A percentile compares a stretch with the other conserved stretches of the same genome.
Conservation (phyloP, 192 early-diverging fungal species). For the Coemansia sp. region DNA sequence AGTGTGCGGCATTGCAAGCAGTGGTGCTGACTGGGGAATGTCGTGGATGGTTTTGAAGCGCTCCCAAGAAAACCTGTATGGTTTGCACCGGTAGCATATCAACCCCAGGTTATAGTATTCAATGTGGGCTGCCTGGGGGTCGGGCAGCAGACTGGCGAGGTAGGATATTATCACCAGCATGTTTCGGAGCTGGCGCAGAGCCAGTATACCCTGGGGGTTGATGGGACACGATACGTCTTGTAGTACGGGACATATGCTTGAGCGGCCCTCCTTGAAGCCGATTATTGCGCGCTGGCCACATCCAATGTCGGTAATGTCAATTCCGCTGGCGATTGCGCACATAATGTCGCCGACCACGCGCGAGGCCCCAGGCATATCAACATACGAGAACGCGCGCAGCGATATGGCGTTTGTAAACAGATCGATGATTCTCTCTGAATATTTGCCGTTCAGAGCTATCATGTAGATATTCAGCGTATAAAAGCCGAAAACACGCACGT, state of each 20-base stretch:
- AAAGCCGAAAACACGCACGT: slow-evolving; percentile 33
- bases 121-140: slow-evolving; percentile 19
- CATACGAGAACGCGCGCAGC: slow-evolving; percentile 35
- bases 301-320: slow-evolving; percentile 32
- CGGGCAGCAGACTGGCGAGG: slow-evolving; percentile 29
- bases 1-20: slow-evolving; percentile 11
- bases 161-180: slow-evolving; percentile 11
- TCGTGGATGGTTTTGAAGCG: background rate
- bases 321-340: slow-evolving; percentile 38
- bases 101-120: slow-evolving; percentile 18
- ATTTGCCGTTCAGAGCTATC: slow-evolving; percentile 12
- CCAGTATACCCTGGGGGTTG: slow-evolving; percentile 46
- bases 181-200: slow-evolving; percentile 32
- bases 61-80: slow-evolving; percentile 17
- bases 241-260: slow-evolving; percentile 44
- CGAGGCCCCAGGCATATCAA: slow-evolving; percentile 42
- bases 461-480: slow-evolving; percentile 38
- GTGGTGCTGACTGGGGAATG: slow-evolving; percentile 24
- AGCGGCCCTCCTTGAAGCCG: slow-evolving; percentile 28
- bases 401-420: slow-evolving; percentile 40
- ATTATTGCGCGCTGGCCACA: slow-evolving; percentile 42
- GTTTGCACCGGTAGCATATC: slow-evolving; percentile 1
- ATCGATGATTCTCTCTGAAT: slow-evolving; percentile 22
- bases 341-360: slow-evolving; percentile 30
- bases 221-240: slow-evolving; percentile 28